These are phyloP conservation scores for Vickermania spadyakhi DNA, from an alignment of 208 protist species.

Conservation along the genomic window DNA sequence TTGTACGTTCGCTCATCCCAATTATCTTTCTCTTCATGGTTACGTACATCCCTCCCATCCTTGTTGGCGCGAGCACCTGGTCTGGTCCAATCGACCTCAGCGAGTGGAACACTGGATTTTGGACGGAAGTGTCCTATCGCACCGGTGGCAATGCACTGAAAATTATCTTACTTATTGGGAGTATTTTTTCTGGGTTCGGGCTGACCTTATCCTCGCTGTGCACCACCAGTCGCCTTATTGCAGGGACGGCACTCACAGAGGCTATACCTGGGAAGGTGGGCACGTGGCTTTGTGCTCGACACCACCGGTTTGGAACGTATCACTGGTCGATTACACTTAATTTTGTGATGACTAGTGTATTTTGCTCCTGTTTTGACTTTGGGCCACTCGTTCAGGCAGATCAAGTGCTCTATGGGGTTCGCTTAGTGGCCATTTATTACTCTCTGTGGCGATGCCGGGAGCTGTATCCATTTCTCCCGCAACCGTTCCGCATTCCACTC, in stretches of 20 bases:
- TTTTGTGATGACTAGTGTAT: slow-evolving; percentile 42
- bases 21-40: slow-evolving; percentile 52
- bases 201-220: slow-evolving; percentile 60
- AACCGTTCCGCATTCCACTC: slow-evolving; percentile 49
- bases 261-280: slow-evolving; percentile 46
- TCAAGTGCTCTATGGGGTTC: slow-evolving; percentile 71
- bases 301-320: slow-evolving; percentile 57
- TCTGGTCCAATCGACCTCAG: slow-evolving; percentile 30
- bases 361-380: slow-evolving; percentile 53
- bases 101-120: slow-evolving; percentile 67
- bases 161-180: slow-evolving; percentile 36
- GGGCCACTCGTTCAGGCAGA: slow-evolving; percentile 53
- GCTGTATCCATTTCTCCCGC: slow-evolving; percentile 47
- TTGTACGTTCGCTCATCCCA: slow-evolving; percentile 48
- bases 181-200: slow-evolving; percentile 58
- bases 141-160: slow-evolving; percentile 39
- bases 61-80: slow-evolving; percentile 47
- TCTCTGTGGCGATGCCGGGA: slow-evolving; percentile 54
- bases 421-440: slow-evolving; percentile 38
- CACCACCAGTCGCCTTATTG: slow-evolving; percentile 58
- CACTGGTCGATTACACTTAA: slow-evolving; percentile 68
- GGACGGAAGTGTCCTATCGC: slow-evolving; percentile 33
- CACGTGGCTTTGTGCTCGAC: slow-evolving; percentile 38
- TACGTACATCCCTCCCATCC: slow-evolving; percentile 65
- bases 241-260: slow-evolving; percentile 59